Evolutionary conservation across 2,329 filamentous ascomycete genomes (phyloP), one percentile per base, ranked within the genome.

Genomic region (Penicillium griseofulvum): DNA sequence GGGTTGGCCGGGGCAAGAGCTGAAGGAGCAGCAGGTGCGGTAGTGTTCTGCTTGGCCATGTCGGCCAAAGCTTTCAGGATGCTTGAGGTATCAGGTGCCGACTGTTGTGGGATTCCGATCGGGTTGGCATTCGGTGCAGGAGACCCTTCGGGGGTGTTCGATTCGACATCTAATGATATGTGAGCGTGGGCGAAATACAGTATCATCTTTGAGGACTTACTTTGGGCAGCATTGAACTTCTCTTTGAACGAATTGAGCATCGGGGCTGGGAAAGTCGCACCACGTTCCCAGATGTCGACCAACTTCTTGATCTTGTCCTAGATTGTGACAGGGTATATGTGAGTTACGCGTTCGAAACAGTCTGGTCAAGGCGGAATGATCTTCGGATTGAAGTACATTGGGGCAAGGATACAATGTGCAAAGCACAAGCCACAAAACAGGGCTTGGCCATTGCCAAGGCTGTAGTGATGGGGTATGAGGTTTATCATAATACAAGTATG

Each of bases 231-330:
- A 60, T 81, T 87, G 67, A 96, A 74, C 74, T 90, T 92, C 70
- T 90, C 83, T 76, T 91, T 93, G 81, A 96, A 96, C 36, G 84
- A 85, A n/a, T 78, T 73, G 66, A 99, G 84, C 85, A 96, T 87
- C 51, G 86, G 75, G 39, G 82, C 73, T 26, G 94, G 91, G 74
- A 99, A 97, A 22, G 92, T 97, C 71, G 89, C 87, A 62, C 90
- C 91, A 70, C 94, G 94, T 73, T 97, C 92, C 94, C 94, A 99
- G 65, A 99, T 99, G 72, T 96, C 92, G 77, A 97, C 81, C 66
- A 99, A 84, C 74, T 97, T 97, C 72, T 83, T 87, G 75, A 97
- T 93, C 80, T 97, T 97, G 73, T 96, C 91, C 89, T 94, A 88
- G 80, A 86, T 64, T 46, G 54, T 71, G 69, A 71, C 16, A 66